phyloP scores from a whole-genome alignment of 495 filamentous ascomycete species.

The Cercophora newfieldiana region DNA sequence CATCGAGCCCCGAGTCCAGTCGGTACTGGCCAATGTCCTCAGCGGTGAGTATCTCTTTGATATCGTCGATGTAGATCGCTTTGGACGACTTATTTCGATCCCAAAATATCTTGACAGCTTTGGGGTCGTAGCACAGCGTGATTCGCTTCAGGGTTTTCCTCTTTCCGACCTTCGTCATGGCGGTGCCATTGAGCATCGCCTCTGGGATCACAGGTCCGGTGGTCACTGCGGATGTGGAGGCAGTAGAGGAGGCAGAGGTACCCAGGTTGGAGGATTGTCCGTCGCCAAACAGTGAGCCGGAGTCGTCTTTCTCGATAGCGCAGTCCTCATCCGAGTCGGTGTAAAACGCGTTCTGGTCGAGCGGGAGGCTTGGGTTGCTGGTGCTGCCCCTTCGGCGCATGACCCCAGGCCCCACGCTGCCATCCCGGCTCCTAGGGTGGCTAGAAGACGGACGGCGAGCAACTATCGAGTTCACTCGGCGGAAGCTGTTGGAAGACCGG shows the following conservation, averaged over 20 bases:
- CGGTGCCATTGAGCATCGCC: conserved; percentile 71
- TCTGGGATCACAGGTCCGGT: conserved; percentile 71
- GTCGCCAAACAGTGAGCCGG: conserved; percentile 29
- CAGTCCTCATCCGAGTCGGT: conserved; percentile 68
- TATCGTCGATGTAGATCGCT: conserved; percentile 89
- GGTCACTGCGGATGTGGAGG: conserved; percentile 29
- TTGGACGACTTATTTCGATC: conserved; percentile 75
- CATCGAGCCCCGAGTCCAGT: conserved; percentile 71
- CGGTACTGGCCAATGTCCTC: conserved; percentile 86
- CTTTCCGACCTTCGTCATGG: conserved; percentile 77
- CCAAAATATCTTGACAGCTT: conserved; percentile 85
- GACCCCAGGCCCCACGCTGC: conserved; percentile 84
- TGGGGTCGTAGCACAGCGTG: conserved; percentile 73
- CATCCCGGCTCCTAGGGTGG: conserved; percentile 71
- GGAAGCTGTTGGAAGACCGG: conserved; percentile 46
- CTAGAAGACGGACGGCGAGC: conserved; percentile 67
- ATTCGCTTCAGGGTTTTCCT: conserved; percentile 72
- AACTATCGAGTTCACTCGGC: conserved; percentile 34
- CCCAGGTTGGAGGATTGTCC: conserved; percentile 41
- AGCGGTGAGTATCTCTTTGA: conserved; percentile 83
- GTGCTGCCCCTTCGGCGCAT: conserved; percentile 86
- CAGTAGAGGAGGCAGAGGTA: conserved; percentile 38
- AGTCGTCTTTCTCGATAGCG: conserved; percentile 39
- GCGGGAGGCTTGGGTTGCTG: conserved; percentile 57
- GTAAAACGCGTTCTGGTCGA: conserved; percentile 53